A percentile compares a stretch with the other conserved stretches of the same genome.
Conservation (phyloP, 164 flowering plant species). For the Tetracentron sinense region DNA sequence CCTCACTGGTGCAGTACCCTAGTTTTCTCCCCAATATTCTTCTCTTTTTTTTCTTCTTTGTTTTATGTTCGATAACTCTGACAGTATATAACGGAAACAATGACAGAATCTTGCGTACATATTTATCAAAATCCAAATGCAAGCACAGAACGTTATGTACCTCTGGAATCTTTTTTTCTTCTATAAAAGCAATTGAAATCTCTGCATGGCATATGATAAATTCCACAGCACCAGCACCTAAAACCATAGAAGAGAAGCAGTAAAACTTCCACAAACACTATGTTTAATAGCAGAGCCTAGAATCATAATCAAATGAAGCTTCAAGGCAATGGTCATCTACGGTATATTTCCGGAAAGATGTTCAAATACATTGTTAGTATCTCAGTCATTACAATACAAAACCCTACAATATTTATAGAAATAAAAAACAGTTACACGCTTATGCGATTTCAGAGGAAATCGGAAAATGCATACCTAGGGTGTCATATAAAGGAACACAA, state of each 20-base stretch:
- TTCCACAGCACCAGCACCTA: constrained; percentile 98
- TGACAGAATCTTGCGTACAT: too few species aligned
- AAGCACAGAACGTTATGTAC: constrained; percentile 25
- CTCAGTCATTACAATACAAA: neutral
- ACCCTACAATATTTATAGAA: neutral
- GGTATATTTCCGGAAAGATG: neutral
- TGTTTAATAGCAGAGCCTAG: neutral
- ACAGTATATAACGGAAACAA: too few species aligned
- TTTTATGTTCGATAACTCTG: too few species aligned
- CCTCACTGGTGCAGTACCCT: too few species aligned
- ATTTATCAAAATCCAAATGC: neutral
- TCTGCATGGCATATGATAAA: constrained; percentile 85
- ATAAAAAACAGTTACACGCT: neutral
- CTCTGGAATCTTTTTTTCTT: constrained; percentile 86
- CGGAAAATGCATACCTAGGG: constrained; percentile 60
- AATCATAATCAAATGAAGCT: neutral
- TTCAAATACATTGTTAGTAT: neutral
- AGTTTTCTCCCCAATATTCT: too few species aligned
- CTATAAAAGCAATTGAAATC: constrained; percentile 75
- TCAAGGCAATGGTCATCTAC: neutral
- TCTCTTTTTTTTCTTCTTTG: too few species aligned
- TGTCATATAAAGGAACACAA: constrained; percentile 96
- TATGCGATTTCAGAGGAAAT: neutral
- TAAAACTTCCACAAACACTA: neutral
- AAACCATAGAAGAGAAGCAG: constrained; percentile 11